Evolutionary conservation across 306 rosid genomes (phyloP).

Genomic region (Medicago ruthenica): DNA sequence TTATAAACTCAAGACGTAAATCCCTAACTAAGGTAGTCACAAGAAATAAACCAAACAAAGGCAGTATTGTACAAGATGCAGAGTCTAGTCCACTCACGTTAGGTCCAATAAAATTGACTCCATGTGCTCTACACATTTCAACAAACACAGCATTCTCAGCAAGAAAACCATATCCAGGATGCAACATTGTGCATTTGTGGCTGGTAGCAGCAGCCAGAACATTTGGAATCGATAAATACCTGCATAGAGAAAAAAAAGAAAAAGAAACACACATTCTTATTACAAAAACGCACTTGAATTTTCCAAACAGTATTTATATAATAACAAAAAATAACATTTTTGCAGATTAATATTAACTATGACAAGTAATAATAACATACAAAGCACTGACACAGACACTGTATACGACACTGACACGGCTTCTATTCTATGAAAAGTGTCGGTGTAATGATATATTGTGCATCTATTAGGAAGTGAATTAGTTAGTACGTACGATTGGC

Average conservation of each 20-base stretch:
- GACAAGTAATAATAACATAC: not conserved
- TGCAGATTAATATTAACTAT: no score
- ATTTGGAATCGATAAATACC: constrained; percentile 83
- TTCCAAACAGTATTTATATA: not conserved
- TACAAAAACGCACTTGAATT: not conserved
- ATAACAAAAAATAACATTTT: not conserved
- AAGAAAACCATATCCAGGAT: constrained; percentile 99
- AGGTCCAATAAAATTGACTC: constrained; percentile 97
- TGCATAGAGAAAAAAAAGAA: constrained; percentile 33
- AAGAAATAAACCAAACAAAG: constrained; percentile 20
- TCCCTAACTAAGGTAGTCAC: constrained; percentile 17
- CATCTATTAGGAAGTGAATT: not conserved
- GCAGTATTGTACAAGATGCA: constrained; percentile 2
- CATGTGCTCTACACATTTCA: constrained; percentile 91
- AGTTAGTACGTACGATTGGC: constrained; percentile 60
- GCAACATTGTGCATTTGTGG: constrained; percentile 85
- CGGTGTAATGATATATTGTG: no score
- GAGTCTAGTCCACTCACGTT: constrained; percentile 59
- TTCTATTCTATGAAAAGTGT: no score
- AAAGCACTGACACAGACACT: no score
- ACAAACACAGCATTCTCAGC: constrained; percentile 96
- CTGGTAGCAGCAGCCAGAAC: constrained; percentile 88
- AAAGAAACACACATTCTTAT: no score
- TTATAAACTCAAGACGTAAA: constrained; percentile 21
- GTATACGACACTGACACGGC: no score